phyloP scores from a whole-genome alignment of 192 early-diverging fungal genomes.

The Linnemannia hyalina region DNA sequence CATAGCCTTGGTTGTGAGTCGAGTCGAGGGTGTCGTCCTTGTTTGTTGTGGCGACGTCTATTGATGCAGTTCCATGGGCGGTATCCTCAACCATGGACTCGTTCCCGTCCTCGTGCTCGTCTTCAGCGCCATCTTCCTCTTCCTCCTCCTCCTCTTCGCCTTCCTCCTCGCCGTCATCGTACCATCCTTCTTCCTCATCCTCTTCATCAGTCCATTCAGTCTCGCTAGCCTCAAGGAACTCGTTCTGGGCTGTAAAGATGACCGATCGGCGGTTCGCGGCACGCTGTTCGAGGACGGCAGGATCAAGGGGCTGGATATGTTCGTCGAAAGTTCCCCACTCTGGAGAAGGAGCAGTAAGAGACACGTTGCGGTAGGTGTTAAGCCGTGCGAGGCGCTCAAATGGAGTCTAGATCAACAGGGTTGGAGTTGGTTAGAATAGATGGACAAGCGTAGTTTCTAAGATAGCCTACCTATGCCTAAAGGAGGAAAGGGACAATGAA shows the following conservation, averaged over 20 bases:
- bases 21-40: background rate
- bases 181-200: slow-evolving; percentile 63
- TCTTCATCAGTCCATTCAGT: slow-evolving; percentile 66
- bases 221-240: slow-evolving; percentile 53
- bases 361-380: slow-evolving; percentile 80
- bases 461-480: background rate
- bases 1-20: slow-evolving; percentile 1
- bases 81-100: slow-evolving; percentile 56
- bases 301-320: slow-evolving; percentile 40
- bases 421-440: background rate
- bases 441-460: background rate
- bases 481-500: background rate
- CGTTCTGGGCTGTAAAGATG: slow-evolving; percentile 49
- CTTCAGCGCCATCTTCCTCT: slow-evolving; percentile 17
- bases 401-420: slow-evolving; percentile 71
- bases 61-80: slow-evolving; percentile 47
- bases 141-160: slow-evolving; percentile 66
- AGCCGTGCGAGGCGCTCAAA: slow-evolving; percentile 83
- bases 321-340: slow-evolving; percentile 56
- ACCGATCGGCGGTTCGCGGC: slow-evolving; percentile 39
- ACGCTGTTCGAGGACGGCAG: slow-evolving; percentile 39
- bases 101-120: slow-evolving; percentile 39
- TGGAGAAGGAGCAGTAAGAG: slow-evolving; percentile 31
- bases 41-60: background rate
- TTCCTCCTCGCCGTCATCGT: slow-evolving; percentile 60